Evolutionary conservation across 495 filamentous ascomycete species (phyloP).

Genomic region (Penicillium pancosmium): DNA sequence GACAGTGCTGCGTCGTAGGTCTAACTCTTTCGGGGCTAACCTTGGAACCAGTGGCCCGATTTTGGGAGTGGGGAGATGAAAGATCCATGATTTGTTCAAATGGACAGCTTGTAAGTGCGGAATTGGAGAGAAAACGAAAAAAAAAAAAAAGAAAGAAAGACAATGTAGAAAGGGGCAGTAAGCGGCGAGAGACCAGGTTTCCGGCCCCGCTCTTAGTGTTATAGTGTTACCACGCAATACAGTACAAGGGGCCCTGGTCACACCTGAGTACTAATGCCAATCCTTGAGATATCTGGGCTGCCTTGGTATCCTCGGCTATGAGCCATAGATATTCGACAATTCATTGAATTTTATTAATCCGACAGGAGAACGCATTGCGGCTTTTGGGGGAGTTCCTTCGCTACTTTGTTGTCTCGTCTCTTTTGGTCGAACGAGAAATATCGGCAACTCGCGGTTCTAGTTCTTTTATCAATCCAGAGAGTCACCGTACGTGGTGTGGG

Average conservation of each 20-base stretch:
- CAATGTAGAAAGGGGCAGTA: neutral
- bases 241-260: neutral
- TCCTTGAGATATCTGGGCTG: neutral
- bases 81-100: neutral
- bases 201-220: neutral
- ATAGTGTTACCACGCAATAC: neutral
- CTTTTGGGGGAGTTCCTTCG: no score
- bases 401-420: no score
- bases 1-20: neutral
- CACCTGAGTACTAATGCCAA: neutral
- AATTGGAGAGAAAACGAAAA: neutral
- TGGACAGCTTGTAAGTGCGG: neutral
- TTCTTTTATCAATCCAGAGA: no score
- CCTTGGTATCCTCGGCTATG: neutral
- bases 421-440: no score
- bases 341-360: no score
- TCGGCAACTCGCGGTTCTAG: no score
- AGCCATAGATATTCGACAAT: neutral
- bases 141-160: neutral
- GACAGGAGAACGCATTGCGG: no score
- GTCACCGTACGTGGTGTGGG: neutral
- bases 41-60: neutral
- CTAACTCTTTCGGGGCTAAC: neutral
- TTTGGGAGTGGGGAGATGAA: neutral
- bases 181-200: neutral